Evolutionary conservation across 2,329 filamentous ascomycete species (phyloP), one percentile per base, ranked within the genome.

Genomic region (Phoma herbarum): DNA sequence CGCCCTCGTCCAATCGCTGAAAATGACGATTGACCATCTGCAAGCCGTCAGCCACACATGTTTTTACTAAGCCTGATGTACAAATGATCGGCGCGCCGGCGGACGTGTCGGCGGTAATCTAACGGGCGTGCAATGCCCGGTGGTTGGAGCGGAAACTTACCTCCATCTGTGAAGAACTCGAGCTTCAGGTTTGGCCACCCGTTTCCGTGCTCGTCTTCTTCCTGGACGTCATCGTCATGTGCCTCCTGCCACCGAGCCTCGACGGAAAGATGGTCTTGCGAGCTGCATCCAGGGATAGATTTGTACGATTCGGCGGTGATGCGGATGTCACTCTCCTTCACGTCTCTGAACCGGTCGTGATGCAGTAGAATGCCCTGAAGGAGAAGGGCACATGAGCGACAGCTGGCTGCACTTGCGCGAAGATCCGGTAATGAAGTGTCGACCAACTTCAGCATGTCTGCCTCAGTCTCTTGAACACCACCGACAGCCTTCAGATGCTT

Each of bases 161-260:
- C 71, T 72, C 67, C 63, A 57, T 75, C 73, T 56, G 73, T 74
- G 44, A 72, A 77, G 54, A 74, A 73, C 49, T 77, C 74, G 1
- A 77, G 63, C 39, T 75, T 76, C 45, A 77, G 64, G 49, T 77
- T 73, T 42, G 74, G 71, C 61, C 72, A 72, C 41, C 64, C 64
- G 43, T 66, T 64, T 20, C 67, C 66, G 25, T 67, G 64, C 45
- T 66, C 64, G 35, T 69, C 61, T 28, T 61, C 43, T 56, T 57
- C 57, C n/a, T 51, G 41, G 12, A 68, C 66, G 44, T 67, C 59
- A 28, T 57, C 57, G 14, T 64, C 55, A 22, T 64, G 62, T 29
- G 41, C 58, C 16, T 64, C 57, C 28, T 66, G 65, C 73, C 74
- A 77, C 43, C 73, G 68, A 37, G 74, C 51, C 50, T 76, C 73